These are phyloP conservation scores for Mycotypha africana DNA, from an alignment of 371 early-diverging fungal genomes.

Conservation along the genomic window DNA sequence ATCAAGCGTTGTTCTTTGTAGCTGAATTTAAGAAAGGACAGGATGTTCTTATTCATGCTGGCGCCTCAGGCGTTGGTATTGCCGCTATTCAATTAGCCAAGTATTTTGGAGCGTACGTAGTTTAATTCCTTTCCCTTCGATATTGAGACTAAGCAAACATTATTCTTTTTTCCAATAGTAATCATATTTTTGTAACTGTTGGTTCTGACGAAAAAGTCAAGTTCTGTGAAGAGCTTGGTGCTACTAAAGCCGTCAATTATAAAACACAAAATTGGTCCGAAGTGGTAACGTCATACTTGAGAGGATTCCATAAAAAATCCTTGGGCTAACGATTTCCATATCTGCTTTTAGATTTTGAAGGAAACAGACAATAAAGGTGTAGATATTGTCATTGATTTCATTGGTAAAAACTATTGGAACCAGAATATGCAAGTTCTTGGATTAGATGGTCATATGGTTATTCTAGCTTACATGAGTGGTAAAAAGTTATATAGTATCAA, in stretches of 20 bases:
- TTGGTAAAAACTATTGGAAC: conserved; percentile 65
- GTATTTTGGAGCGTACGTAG: conserved; percentile 55
- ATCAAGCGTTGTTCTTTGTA: conserved; percentile 66
- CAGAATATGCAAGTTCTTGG: conserved; percentile 59
- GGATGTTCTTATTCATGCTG: conserved; percentile 74
- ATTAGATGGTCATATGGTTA: conserved; percentile 70
- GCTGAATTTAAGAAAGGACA: conserved; percentile 55
- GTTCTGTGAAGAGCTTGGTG: conserved; percentile 64
- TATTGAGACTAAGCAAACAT: not conserved
- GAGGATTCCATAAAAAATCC: too few species aligned
- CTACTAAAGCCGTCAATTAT: conserved; percentile 73
- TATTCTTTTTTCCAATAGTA: not conserved
- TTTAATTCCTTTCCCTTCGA: too few species aligned
- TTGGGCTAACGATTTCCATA: too few species aligned
- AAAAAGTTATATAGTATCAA: too few species aligned
- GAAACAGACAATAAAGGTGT: conserved; percentile 63
- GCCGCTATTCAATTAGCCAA: conserved; percentile 77
- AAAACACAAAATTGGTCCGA: conserved; percentile 56
- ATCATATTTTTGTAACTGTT: conserved; percentile 62
- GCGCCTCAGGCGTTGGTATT: conserved; percentile 72
- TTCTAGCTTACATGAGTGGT: conserved; percentile 64
- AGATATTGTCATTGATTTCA: conserved; percentile 64
- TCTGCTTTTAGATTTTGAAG: conserved; percentile 33
- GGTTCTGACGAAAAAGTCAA: conserved; percentile 62
- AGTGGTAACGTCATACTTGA: conserved; percentile 24